Evolutionary conservation across 2,329 filamentous ascomycete species (phyloP).

Genomic region (Podosphaera xanthii): DNA sequence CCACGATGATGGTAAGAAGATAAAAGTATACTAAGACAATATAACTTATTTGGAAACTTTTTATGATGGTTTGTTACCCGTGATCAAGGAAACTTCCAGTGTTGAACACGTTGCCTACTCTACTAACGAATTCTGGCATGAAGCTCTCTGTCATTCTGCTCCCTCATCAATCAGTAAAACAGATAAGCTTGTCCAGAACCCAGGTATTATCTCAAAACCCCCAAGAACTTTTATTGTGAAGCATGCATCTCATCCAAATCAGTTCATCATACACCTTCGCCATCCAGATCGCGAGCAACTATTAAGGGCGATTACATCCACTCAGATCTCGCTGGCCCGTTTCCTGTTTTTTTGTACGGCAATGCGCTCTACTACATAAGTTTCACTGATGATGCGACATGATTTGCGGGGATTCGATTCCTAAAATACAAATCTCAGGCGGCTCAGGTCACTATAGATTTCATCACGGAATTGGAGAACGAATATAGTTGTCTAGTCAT

Average conservation of each 20-base stretch:
- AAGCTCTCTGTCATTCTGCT: neutral
- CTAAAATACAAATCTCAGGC: neutral
- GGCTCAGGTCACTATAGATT: neutral
- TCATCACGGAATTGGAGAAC: neutral
- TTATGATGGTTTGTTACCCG: neutral
- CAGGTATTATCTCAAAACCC: neutral
- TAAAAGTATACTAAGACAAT: neutral
- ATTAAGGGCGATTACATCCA: neutral
- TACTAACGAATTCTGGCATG: neutral
- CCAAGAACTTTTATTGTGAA: constrained; percentile 1
- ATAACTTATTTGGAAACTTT: neutral
- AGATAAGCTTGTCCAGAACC: neutral
- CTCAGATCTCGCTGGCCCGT: neutral
- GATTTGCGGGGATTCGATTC: neutral
- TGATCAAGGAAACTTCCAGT: neutral
- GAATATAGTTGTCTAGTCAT: neutral
- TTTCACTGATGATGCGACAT: neutral
- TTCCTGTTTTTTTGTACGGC: neutral
- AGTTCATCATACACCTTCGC: neutral
- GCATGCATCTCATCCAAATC: neutral
- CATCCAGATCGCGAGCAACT: neutral
- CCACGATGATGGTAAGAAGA: neutral
- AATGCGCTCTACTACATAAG: neutral
- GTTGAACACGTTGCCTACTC: neutral
- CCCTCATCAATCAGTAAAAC: neutral